These are phyloP conservation scores for Cyberlindnera bimundalis DNA, from an alignment of 805 yeast species.

Conservation along the genomic window DNA sequence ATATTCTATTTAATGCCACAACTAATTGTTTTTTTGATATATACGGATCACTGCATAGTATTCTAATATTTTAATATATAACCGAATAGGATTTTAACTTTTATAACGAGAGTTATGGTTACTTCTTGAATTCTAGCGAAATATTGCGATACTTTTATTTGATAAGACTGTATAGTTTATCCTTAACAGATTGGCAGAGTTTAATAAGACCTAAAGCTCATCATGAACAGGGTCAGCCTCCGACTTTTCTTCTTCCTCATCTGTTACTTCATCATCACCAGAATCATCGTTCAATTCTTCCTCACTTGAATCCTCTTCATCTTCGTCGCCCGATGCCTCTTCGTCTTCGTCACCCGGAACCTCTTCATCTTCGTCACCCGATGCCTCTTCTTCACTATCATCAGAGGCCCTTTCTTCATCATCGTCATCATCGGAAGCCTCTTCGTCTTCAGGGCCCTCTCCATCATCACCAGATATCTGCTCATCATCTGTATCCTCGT, in stretches of 20 bases:
- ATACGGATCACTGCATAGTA: too few species aligned
- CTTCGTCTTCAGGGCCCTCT: background rate
- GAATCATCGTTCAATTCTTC: background rate
- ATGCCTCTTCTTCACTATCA: background rate
- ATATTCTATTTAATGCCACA: too few species aligned
- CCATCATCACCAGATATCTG: too few species aligned
- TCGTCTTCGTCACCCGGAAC: slow-evolving; percentile 1
- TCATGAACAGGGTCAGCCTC: slow-evolving; percentile 3
- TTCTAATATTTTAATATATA: too few species aligned
- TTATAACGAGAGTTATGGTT: too few species aligned
- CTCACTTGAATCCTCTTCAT: slow-evolving; percentile 8
- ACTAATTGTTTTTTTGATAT: too few species aligned
- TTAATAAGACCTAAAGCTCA: slow-evolving; percentile 12
- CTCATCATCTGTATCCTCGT: background rate
- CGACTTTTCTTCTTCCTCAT: slow-evolving; percentile 6
- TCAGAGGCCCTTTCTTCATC: background rate
- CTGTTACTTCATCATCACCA: slow-evolving; percentile 2
- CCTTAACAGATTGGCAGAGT: too few species aligned
- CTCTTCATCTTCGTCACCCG: slow-evolving; percentile 4
- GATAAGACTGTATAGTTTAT: too few species aligned
- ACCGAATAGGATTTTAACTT: too few species aligned
- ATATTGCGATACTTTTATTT: too few species aligned
- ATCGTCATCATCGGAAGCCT: background rate
- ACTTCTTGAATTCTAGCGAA: too few species aligned
- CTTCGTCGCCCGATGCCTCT: slow-evolving; percentile 4